A percentile compares a stretch with the other conserved stretches of the same genome.
Evolutionary conservation across 2,329 filamentous ascomycete species (phyloP).

Genomic region (Penicillium nordicum): DNA sequence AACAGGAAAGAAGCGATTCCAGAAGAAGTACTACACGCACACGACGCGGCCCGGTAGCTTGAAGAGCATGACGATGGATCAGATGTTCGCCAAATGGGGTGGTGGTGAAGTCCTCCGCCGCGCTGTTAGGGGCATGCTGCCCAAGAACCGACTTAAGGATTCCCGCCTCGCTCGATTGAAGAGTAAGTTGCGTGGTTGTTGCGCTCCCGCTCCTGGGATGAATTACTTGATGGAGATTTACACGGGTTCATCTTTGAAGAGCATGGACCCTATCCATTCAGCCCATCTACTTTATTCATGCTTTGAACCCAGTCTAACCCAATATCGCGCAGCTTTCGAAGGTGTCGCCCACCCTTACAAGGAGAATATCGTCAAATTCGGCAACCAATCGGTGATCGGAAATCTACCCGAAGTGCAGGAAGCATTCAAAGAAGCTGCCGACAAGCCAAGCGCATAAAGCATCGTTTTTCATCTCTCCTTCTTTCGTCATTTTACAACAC

Average conservation of each 20-base stretch:
- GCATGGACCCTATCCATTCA: neutral
- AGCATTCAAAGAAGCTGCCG: slow-evolving; percentile 34
- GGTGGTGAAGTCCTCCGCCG: slow-evolving; percentile 86
- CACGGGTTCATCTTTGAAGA: neutral
- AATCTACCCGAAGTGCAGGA: slow-evolving; percentile 36
- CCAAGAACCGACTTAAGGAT: slow-evolving; percentile 90
- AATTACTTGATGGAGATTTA: neutral
- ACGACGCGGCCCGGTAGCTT: slow-evolving; percentile 85
- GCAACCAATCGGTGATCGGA: slow-evolving; percentile 49
- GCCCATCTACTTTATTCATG: neutral
- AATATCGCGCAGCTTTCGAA: slow-evolving; percentile 67
- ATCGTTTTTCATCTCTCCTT: slow-evolving; percentile 8
- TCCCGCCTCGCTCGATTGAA: slow-evolving; percentile 84
- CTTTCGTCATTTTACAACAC: slow-evolving; percentile 6
- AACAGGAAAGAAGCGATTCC: slow-evolving; percentile 86
- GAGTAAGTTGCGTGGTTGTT: slow-evolving; percentile 43
- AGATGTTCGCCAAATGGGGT: slow-evolving; percentile 89
- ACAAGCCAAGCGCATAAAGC: slow-evolving; percentile 19
- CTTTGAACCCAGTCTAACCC: slow-evolving; percentile 11
- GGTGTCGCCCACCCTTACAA: slow-evolving; percentile 89
- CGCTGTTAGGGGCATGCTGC: slow-evolving; percentile 94
- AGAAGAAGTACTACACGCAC: slow-evolving; percentile 96
- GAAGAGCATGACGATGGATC: slow-evolving; percentile 88
- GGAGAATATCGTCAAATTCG: slow-evolving; percentile 75
- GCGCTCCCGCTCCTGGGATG: neutral